Conservation (phyloP, 208 protist species). For the Leishmania arabica region DNA sequence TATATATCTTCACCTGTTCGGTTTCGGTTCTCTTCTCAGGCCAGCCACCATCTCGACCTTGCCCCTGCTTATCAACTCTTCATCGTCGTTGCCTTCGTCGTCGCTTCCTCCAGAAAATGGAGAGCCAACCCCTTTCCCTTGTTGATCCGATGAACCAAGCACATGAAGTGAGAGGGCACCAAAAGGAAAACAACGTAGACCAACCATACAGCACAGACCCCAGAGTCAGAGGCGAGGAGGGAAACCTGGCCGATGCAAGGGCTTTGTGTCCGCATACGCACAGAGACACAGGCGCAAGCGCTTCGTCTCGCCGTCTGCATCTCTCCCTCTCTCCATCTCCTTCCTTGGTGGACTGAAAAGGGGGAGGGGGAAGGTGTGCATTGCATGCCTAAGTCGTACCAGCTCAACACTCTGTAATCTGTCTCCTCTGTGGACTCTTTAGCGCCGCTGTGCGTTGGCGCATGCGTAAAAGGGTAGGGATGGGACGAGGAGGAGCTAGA, state of each 20-base stretch:
- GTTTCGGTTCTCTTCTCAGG: neutral
- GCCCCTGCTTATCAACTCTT: neutral
- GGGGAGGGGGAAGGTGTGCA: neutral
- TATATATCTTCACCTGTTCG: constrained; percentile 13
- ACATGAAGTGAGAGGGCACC: neutral
- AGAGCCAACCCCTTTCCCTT: neutral
- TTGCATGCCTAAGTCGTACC: neutral
- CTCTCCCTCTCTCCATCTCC: neutral
- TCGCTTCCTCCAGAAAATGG: neutral
- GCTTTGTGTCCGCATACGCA: neutral
- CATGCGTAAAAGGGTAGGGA: neutral
- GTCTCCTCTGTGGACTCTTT: neutral
- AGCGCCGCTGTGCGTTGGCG: neutral
- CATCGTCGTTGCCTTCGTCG: neutral
- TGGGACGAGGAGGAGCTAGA: neutral
- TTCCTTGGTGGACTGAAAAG: neutral
- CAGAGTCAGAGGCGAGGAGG: neutral
- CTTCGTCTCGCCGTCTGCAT: neutral
- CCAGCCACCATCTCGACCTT: neutral
- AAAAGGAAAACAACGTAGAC: neutral
- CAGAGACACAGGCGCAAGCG: too few relatives aligned
- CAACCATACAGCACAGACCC: neutral
- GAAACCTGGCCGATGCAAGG: neutral
- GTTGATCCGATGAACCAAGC: neutral
- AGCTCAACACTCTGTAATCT: neutral